These are phyloP conservation scores for Ramalina intermedia DNA, from an alignment of 495 filamentous ascomycete genomes.

Conservation along the genomic window DNA sequence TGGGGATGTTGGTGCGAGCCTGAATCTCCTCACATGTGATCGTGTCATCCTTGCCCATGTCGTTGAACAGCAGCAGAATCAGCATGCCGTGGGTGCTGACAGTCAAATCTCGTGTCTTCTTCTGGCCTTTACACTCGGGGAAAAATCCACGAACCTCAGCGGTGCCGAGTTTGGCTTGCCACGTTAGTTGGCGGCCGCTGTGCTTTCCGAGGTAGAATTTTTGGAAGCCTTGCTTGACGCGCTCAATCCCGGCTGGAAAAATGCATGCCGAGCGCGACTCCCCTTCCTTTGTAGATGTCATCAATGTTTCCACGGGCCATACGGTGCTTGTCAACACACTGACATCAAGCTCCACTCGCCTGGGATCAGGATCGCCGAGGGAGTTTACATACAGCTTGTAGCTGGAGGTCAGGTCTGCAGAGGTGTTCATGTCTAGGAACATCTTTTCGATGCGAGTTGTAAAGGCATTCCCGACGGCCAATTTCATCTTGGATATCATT, in stretches of 20 bases:
- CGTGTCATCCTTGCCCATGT: slow-evolving; percentile 45
- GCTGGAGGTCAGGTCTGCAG: slow-evolving; percentile 63
- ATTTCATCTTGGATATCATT: slow-evolving; percentile 93
- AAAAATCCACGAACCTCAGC: slow-evolving; percentile 78
- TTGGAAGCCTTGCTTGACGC: slow-evolving; percentile 72
- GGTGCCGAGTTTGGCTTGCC: slow-evolving; percentile 67
- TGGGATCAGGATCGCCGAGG: slow-evolving; percentile 49
- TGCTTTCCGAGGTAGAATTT: slow-evolving; percentile 80
- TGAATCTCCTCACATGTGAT: slow-evolving; percentile 78
- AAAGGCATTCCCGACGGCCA: slow-evolving; percentile 87
- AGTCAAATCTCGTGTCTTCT: slow-evolving; percentile 69
- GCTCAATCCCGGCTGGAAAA: slow-evolving; percentile 63
- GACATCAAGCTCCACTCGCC: slow-evolving; percentile 62
- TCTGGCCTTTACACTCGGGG: slow-evolving; percentile 53
- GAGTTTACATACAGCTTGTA: slow-evolving; percentile 56
- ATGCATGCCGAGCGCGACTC: slow-evolving; percentile 37
- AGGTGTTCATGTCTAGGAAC: slow-evolving; percentile 94
- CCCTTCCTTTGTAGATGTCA: slow-evolving; percentile 37
- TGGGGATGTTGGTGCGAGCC: slow-evolving; percentile 66
- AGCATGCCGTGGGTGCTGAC: slow-evolving; percentile 89
- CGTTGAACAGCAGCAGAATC: slow-evolving; percentile 80
- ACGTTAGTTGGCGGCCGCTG: slow-evolving; percentile 74
- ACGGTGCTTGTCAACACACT: slow-evolving; percentile 82
- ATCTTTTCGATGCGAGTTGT: slow-evolving; percentile 87
- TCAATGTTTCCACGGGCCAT: slow-evolving; percentile 85